These are phyloP conservation scores for Botrytis hyacinthi DNA, from an alignment of 2,329 filamentous ascomycete genomes.

Conservation along the genomic window DNA sequence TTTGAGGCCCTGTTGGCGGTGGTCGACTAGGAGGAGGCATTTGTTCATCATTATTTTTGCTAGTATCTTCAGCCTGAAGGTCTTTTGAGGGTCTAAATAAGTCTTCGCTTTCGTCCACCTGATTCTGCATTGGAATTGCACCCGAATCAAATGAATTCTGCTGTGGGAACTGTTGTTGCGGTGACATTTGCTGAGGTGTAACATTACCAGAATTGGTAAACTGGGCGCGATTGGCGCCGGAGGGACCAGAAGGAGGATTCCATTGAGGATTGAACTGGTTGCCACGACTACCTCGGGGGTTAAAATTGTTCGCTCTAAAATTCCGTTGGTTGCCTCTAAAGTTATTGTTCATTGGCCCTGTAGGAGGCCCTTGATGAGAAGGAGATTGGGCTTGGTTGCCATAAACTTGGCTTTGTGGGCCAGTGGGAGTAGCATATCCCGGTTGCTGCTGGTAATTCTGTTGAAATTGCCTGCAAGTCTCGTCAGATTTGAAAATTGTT, in stretches of 20 bases:
- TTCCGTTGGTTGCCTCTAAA: slow-evolving; percentile 50
- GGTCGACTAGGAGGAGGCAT: slow-evolving; percentile 54
- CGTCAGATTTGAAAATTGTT: slow-evolving; percentile 40
- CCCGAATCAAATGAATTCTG: slow-evolving; percentile 28
- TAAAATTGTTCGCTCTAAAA: slow-evolving; percentile 60
- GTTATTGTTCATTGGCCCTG: slow-evolving; percentile 55
- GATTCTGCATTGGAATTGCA: slow-evolving; percentile 38
- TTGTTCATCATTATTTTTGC: slow-evolving; percentile 49
- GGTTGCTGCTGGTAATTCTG: slow-evolving; percentile 59
- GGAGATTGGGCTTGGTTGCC: slow-evolving; percentile 45
- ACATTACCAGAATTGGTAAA: slow-evolving; percentile 42
- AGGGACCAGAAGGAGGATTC: slow-evolving; percentile 53
- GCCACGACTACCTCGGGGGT: slow-evolving; percentile 42
- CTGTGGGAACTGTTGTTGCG: slow-evolving; percentile 34
- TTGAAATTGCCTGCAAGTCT: slow-evolving; percentile 53
- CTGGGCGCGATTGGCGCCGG: slow-evolving; percentile 50
- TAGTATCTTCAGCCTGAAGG: slow-evolving; percentile 60
- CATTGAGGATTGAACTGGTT: slow-evolving; percentile 68
- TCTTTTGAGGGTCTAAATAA: slow-evolving; percentile 64
- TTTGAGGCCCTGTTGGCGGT: slow-evolving; percentile 45
- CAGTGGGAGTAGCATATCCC: slow-evolving; percentile 52
- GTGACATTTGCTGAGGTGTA: slow-evolving; percentile 38
- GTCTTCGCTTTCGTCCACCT: slow-evolving; percentile 54
- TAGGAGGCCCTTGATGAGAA: slow-evolving; percentile 53
- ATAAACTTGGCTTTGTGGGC: slow-evolving; percentile 55